Evolutionary conservation across 495 filamentous ascomycete genomes (phyloP).

Genomic region (Tetracladium setigerum): DNA sequence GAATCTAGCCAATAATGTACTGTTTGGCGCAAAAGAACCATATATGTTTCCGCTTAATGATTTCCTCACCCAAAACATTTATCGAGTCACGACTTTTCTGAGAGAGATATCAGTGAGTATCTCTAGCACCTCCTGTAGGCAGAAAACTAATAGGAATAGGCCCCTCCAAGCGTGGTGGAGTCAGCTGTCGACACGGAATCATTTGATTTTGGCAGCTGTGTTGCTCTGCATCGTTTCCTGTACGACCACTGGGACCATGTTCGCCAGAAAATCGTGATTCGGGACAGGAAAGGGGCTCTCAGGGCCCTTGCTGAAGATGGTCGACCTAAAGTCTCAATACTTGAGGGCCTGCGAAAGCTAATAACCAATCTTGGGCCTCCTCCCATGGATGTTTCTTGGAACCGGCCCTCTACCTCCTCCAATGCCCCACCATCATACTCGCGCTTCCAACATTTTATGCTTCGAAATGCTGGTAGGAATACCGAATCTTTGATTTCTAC

Average conservation of each 20-base stretch:
- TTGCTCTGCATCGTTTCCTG: slow-evolving; percentile 56
- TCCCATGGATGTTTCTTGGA: slow-evolving; percentile 56
- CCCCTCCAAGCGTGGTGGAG: slow-evolving; percentile 30
- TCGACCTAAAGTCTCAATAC: slow-evolving; percentile 35
- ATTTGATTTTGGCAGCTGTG: slow-evolving; percentile 60
- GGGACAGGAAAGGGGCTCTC: slow-evolving; percentile 44
- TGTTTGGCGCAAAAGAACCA: slow-evolving; percentile 62
- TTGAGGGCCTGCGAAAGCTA: slow-evolving; percentile 46
- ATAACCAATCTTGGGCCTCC: slow-evolving; percentile 57
- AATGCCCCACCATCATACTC: slow-evolving; percentile 54
- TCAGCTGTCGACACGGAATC: slow-evolving; percentile 35
- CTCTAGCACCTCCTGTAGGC: not conserved
- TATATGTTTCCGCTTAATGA: slow-evolving; percentile 62
- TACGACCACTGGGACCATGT: slow-evolving; percentile 65
- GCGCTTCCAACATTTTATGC: slow-evolving; percentile 63
- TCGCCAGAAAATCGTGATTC: slow-evolving; percentile 49
- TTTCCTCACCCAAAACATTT: slow-evolving; percentile 57
- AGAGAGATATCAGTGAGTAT: slow-evolving; percentile 49
- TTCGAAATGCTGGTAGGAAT: slow-evolving; percentile 53
- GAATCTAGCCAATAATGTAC: slow-evolving; percentile 60
- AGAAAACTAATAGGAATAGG: slow-evolving; percentile 22
- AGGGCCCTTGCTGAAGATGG: slow-evolving; percentile 40
- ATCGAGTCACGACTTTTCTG: slow-evolving; percentile 53
- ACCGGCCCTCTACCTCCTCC: slow-evolving; percentile 47
- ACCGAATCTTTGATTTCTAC: slow-evolving; percentile 51